Evolutionary conservation across 495 filamentous ascomycete genomes (phyloP), one percentile per base, ranked within the genome.

Genomic region (Penicillium salamii): DNA sequence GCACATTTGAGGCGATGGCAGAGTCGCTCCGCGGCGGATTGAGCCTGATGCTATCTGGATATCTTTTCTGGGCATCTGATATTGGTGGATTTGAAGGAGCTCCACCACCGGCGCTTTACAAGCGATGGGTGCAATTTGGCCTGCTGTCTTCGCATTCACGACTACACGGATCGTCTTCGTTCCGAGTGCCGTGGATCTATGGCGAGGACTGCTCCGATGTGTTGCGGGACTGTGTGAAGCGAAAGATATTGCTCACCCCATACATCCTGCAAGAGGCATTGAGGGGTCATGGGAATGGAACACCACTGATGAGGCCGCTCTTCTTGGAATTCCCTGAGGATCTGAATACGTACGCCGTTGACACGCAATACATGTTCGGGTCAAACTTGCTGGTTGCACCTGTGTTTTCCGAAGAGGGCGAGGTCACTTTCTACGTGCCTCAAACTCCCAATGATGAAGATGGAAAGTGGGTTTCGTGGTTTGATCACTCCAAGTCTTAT

Each of bases 1-100:
- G 78, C 34, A 88, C 86, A 6, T 80, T 83, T 23, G 81, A 86
- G 52, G 85, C 83, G 2, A 86, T 89, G 79, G 86, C 83, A 3
- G 85, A 89, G 69, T 84, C 82, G 13, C 62, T 89, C 6, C 80
- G 85, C 20, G 86, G 85, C n/a, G 84, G 85, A 1, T 68, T 88
- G 4, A 78, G 75, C 19, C 78, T 88, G 5, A 82, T 82, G 36
- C 66, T 89, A 0, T 81, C 74, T 8, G 84, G 85, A 5, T 88
- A 81, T 61, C 72, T 82, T 28, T 88, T 86, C 69, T 87, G 84
- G 83, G 78, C 77, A 18, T 77, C 77, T 38, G 85, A 88, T 59
- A 89, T 89, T 49, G 85, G 85, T 29, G 85, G 85, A 13, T 89
- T 88, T 57, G 85, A 88, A 55, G 86, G 84, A 2, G 78, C 71